Base-by-base conservation (phyloP, 2,329 filamentous ascomycete genomes). In the Neonectria faginata region DNA sequence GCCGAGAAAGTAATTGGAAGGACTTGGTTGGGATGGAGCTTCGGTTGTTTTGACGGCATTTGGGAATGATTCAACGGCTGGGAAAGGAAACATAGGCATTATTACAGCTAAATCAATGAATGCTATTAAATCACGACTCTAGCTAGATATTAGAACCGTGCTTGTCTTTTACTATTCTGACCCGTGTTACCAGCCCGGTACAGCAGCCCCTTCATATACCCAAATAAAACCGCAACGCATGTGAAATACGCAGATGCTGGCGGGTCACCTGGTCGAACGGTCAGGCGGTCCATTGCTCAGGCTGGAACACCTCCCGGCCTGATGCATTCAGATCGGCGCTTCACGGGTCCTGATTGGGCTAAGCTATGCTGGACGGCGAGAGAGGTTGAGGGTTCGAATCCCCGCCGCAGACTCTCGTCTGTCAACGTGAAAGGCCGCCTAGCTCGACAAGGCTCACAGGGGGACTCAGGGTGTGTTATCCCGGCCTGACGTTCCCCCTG, bases 261-360 rank as follows among this genome's bases (percentile, higher is more conserved):
- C n/a, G n/a, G 47, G 29, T 20, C 48, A 5, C 31, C n/a, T 33
- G 29, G 22, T 12, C 25, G 33, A 14, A 8, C 27, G 27, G 48
- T 14, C 14, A 33, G 31, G 11, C 5, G 18, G 27, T 20, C 48
- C n/a, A 33, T 36, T 33, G 48, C 48, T 51, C n/a, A 33, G 48
- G 48, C n/a, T 33, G 48, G 48, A 29, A 51, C 48, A 51, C 48
- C 48, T 33, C 48, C 48, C 27, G 18, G 10, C 48, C 48, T 33
- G 29, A 14, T 33, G 48, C 48, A 18, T 50, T 51, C 48, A 51
- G n/a, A 20, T 51, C 48, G 3, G 27, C 9, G n/a, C 10, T 20
- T 33, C 48, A 51, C 29, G 48, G 48, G 48, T 51, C 48, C 16
- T 3, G 36, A 9, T 33, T n/a, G 48, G 11, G n/a, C 10, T 18